Conservation (phyloP, 2,329 filamentous ascomycete species). For the Xylogone sp. region DNA sequence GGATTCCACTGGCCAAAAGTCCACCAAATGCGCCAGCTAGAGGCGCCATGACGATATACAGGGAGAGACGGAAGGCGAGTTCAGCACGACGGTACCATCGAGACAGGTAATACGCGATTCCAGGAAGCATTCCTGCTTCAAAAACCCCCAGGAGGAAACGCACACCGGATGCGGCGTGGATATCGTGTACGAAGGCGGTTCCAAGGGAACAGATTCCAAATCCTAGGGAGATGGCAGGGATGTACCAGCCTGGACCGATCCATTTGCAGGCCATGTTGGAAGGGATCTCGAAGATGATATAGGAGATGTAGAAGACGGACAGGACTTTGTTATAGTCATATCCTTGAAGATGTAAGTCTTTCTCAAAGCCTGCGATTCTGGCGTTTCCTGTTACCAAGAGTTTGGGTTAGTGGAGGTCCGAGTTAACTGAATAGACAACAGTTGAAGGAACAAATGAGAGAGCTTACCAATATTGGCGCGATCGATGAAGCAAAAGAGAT, state of each 20-base stretch:
- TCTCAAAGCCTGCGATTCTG: conserved; percentile 58
- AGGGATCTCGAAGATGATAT: conserved; percentile 68
- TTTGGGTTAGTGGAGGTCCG: too few relatives aligned
- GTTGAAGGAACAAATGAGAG: too few relatives aligned
- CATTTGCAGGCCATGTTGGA: conserved; percentile 64
- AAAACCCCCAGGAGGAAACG: conserved; percentile 64
- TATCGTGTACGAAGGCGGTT: conserved; percentile 58
- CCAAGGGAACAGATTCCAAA: conserved; percentile 60
- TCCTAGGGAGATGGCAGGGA: conserved; percentile 54
- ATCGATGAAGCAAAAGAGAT: conserved; percentile 72
- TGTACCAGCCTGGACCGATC: conserved; percentile 67
- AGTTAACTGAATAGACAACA: too few relatives aligned
- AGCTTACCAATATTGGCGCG: conserved; percentile 65
- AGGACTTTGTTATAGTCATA: conserved; percentile 64
- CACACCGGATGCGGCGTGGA: conserved; percentile 51
- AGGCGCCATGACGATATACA: conserved; percentile 67
- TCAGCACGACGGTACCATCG: conserved; percentile 67
- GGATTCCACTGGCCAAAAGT: conserved; percentile 57
- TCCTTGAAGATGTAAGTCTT: conserved; percentile 52
- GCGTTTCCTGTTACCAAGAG: conserved; percentile 52
- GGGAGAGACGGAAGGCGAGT: conserved; percentile 58
- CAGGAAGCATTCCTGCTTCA: conserved; percentile 69
- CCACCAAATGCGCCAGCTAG: conserved; percentile 68
- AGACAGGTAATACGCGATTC: conserved; percentile 67
- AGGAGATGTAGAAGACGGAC: conserved; percentile 68